Base-by-base conservation (phyloP, 495 filamentous ascomycete species). In the Trichocladium antarcticum region DNA sequence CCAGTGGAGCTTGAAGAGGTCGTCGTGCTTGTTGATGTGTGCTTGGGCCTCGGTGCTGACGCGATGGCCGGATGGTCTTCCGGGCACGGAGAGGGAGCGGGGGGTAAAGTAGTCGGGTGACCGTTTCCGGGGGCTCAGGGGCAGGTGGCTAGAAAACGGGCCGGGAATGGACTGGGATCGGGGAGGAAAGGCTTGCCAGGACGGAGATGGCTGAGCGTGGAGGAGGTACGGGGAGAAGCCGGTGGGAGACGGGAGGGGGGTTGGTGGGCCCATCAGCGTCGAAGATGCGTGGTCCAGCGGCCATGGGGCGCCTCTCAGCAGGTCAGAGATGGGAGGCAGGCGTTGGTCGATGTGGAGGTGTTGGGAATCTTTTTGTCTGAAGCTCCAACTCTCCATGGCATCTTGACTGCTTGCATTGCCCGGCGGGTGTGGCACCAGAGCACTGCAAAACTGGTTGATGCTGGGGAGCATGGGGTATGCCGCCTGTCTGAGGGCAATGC, bases 321-420 rank as follows among this genome's bases (percentile, higher is more conserved):
- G 45, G 14, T 46, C 40, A 3, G 45, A 53, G 9, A 58, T 58
- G 3, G 56, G 45, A 9, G 55, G 55, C 5, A 57, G 50, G 0
- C 35, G 49, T 10, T 50, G 45, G n/a, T 49, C 19, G 20, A 29
- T 14, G 35, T 20, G 12, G 28, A 45, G 27, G 5, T 24, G 24
- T 10, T 37, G 28, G 12, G 44, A n/a, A 12, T 49, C 39, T 9
- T n/a, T 27, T 16, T 5, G 17, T 14, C 14, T n/a, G 14, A 32
- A 31, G 17, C 12, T 27, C 15, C 10, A 16, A 22, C 21, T 29
- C 10, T 31, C 19, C 21, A 14, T 32, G 28, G 9, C 16, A 8
- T 29, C 21, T n/a, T 37, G 35, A 15, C 24, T 32, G 40, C 37
- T 21, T 21, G 19, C 12, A 5, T 6, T 2, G 17, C 3, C 15